These are phyloP conservation scores for Acrocalymma vagum DNA, from an alignment of 2,329 filamentous ascomycete genomes.

Conservation along the genomic window DNA sequence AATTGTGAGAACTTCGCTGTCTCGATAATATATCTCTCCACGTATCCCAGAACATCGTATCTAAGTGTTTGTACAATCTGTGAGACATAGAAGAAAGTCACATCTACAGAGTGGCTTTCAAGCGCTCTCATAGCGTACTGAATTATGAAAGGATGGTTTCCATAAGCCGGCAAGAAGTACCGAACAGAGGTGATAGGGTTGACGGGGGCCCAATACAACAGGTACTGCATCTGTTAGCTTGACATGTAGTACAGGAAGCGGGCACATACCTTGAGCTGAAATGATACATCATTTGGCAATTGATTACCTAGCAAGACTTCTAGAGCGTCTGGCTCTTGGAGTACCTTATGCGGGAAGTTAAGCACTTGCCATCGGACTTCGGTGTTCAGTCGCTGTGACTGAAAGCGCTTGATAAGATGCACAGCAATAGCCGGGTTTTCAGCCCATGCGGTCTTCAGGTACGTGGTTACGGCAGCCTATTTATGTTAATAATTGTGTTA, in stretches of 20 bases:
- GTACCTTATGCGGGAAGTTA: conserved; percentile 82
- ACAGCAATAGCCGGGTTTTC: conserved; percentile 89
- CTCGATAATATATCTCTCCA: conserved; percentile 95
- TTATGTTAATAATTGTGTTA: conserved; percentile 19
- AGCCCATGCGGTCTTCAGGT: conserved; percentile 85
- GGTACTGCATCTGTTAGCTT: conserved; percentile 64
- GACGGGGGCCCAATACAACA: conserved; percentile 91
- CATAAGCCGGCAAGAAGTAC: conserved; percentile 90
- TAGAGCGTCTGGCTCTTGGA: conserved; percentile 82
- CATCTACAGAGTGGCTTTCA: conserved; percentile 93
- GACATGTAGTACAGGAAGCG: background rate
- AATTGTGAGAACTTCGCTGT: conserved; percentile 97
- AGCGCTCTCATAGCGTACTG: conserved; percentile 97
- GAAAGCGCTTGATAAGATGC: conserved; percentile 81
- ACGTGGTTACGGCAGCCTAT: conserved; percentile 65
- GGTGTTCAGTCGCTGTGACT: conserved; percentile 73
- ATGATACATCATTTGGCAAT: conserved; percentile 80
- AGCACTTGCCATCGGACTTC: conserved; percentile 84
- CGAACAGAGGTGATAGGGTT: conserved; percentile 94
- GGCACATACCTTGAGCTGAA: conserved; percentile 77
- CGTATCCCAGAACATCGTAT: conserved; percentile 92
- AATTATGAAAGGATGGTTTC: conserved; percentile 89
- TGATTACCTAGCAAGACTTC: conserved; percentile 80
- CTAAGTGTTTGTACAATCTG: conserved; percentile 96
- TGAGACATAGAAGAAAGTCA: conserved; percentile 98